These are phyloP conservation scores for Gossypium gossypioides DNA, from an alignment of 441 rosid genomes.

Conservation along the genomic window DNA sequence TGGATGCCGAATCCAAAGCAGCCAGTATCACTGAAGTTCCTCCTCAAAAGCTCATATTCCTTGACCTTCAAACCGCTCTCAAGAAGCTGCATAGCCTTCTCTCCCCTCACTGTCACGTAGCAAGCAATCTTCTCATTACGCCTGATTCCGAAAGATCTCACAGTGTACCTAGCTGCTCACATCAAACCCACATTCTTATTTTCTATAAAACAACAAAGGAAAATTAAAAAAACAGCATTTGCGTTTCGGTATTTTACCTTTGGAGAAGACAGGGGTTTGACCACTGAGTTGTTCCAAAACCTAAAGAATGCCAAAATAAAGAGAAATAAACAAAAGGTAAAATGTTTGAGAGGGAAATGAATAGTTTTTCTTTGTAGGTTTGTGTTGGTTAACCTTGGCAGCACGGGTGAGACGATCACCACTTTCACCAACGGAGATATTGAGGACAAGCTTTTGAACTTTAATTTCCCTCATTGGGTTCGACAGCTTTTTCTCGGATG, in stretches of 20 bases:
- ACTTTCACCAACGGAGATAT: constrained; percentile 87
- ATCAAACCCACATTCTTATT: background rate
- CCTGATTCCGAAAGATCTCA: constrained; percentile 85
- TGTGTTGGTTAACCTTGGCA: constrained; percentile 40
- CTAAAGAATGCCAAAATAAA: constrained; percentile 9
- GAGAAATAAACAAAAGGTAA: background rate
- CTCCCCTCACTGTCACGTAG: constrained; percentile 69
- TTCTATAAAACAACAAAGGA: background rate
- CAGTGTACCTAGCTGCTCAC: constrained; percentile 78
- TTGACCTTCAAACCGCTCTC: constrained; percentile 86
- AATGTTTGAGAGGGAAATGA: background rate
- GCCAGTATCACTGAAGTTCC: constrained; percentile 85
- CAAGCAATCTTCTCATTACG: constrained; percentile 95
- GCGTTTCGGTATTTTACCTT: constrained; percentile 34
- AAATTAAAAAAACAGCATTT: background rate
- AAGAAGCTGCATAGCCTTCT: constrained; percentile 61
- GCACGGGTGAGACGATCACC: constrained; percentile 95
- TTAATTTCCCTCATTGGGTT: constrained; percentile 91
- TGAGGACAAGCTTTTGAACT: constrained; percentile 82
- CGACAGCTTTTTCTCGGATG: constrained; percentile 82
- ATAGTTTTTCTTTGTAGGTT: background rate
- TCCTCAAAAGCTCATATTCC: constrained; percentile 83
- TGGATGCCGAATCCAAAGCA: constrained; percentile 90
- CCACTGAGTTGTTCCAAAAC: constrained; percentile 83
- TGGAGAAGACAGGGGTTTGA: constrained; percentile 77